Conservation (phyloP, 2,329 filamentous ascomycete genomes). For the Chrysoporthe puriensis region DNA sequence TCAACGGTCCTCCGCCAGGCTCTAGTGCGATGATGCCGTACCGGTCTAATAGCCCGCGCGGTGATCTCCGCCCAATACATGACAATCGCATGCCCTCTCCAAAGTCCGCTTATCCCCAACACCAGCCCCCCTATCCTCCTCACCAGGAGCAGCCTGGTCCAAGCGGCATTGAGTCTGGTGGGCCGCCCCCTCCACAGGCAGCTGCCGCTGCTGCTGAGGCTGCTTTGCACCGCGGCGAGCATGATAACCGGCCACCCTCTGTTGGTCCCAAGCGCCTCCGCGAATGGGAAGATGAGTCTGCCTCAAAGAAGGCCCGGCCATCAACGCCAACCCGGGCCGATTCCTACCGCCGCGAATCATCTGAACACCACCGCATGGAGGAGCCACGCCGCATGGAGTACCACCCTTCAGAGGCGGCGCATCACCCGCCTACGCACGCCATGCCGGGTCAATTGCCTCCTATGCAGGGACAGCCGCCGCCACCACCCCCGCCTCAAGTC, state of each 20-base stretch:
- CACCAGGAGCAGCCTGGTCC: constrained; percentile 68
- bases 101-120: constrained; percentile 81
- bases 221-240: constrained; percentile 42
- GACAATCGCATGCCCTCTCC: constrained; percentile 92
- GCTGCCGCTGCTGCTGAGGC: constrained; percentile 65
- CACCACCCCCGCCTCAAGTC: constrained; percentile 40
- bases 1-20: constrained; percentile 50
- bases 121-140: constrained; percentile 70
- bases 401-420: constrained; percentile 89
- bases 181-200: constrained; percentile 65
- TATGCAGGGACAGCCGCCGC: constrained; percentile 61
- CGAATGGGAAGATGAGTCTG: constrained; percentile 87
- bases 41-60: constrained; percentile 69
- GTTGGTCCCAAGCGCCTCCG: constrained; percentile 81
- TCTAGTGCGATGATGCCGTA: constrained; percentile 69
- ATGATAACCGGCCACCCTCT: constrained; percentile 77
- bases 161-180: constrained; percentile 70
- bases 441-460: constrained; percentile 64
- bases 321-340: constrained; percentile 72
- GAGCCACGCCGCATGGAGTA: constrained; percentile 71
- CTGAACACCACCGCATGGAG: constrained; percentile 69
- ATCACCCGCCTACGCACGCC: constrained; percentile 72
- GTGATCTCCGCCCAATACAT: constrained; percentile 75
- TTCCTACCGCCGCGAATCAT: constrained; percentile 76
- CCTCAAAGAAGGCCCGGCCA: constrained; percentile 80